Evolutionary conservation across 352 stramenopile species (phyloP), one percentile per base, ranked within the genome.

Genomic region (Phytophthora cryptogea): DNA sequence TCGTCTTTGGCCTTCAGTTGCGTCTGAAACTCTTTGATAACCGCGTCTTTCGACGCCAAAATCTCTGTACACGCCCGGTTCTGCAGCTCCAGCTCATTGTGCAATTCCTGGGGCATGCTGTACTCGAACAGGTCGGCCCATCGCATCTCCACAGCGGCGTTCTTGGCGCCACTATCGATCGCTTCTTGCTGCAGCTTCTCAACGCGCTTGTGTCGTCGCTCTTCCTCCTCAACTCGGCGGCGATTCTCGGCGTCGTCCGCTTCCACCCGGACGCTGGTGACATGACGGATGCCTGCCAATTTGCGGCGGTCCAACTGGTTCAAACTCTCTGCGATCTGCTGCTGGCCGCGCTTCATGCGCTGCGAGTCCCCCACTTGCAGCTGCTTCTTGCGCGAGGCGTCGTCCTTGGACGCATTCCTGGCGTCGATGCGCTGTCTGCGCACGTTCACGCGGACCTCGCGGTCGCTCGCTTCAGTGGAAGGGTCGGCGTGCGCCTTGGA

Each of bases 1-100:
- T 98, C 94, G 56, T 98, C 94, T 57, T 98, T 98, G 27, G 69
- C 72, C 48, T 97, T 98, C 8, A 98, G 72, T 62, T 98, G 88
- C 2, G 66, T 65, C 70, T 98, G 89, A 56, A 98, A 97, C 52
- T 95, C 89, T 26, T 71, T 78, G 58, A 97, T 96, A 5, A 97
- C 66, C 0, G 62, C 64, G 59, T 97, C 88, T 70, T 98, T 98
- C 2, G 80, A 96, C 16, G 70, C 74, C 62, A 98, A 77, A 54
- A 98, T 98, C 45, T 92, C 87, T n/a, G 59, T 46, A 59, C 94
- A 98, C 16, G 88, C 76, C 14, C 63, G 67, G 30, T 94, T 94
- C 67, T 98, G 94, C 17, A 77, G 68, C 65, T 96, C 76, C 30
- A 98, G 75, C 61, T 97, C 91, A 9, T 81, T 74, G 46, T 97